Conservation (phyloP, 164 flowering plant genomes). For the Euptelea pleiosperma region DNA sequence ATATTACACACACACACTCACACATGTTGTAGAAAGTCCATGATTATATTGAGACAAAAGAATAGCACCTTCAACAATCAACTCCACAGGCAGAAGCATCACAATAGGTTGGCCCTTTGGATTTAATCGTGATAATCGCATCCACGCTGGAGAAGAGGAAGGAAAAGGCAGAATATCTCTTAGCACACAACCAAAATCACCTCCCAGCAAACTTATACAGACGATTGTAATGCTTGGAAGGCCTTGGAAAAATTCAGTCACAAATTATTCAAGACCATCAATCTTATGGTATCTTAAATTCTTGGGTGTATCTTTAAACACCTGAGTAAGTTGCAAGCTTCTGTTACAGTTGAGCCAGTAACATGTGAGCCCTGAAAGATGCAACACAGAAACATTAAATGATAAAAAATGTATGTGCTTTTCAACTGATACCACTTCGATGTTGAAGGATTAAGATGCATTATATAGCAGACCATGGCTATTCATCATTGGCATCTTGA, state of each 20-base stretch:
- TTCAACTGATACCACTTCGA: not conserved
- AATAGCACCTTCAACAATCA: constrained; percentile 54
- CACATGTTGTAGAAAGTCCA: not conserved
- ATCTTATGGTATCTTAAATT: too few relatives aligned
- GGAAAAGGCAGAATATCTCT: constrained; percentile 42
- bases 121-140: constrained; percentile 68
- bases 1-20: too few relatives aligned
- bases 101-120: constrained; percentile 56
- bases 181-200: constrained; percentile 39
- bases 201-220: constrained; percentile 72
- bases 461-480: too few relatives aligned
- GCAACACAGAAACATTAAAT: not conserved
- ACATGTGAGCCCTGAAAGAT: constrained; percentile 32
- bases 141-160: constrained; percentile 55
- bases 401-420: too few relatives aligned
- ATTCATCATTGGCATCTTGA: too few relatives aligned
- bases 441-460: too few relatives aligned
- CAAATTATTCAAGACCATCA: constrained; percentile 51
- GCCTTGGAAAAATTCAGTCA: constrained; percentile 44
- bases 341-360: constrained; percentile 22
- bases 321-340: constrained; percentile 39
- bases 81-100: constrained; percentile 57
- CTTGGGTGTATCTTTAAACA: too few relatives aligned
- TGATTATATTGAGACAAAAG: not conserved
- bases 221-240: constrained; percentile 60